Base-by-base conservation (phyloP, 2,329 filamentous ascomycete genomes). In the Trichoderma pleuroti region DNA sequence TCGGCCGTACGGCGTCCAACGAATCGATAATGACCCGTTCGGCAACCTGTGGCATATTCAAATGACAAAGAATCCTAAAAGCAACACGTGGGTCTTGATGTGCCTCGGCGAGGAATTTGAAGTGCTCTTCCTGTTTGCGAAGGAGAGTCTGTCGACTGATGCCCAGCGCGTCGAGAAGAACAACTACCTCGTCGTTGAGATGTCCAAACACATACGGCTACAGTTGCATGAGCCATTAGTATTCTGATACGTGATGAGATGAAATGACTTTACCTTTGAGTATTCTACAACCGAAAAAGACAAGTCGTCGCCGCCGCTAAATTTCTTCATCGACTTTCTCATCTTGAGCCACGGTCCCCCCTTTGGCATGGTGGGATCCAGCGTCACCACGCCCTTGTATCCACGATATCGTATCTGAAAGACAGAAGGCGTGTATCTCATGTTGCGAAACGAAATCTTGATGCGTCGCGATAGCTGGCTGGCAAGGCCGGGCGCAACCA, bases 381-480 rank as follows among this genome's bases (percentile, higher is more conserved):
- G 57, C 12, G 78, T 83, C 36, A 83, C 76, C 7, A 83, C 81
- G 2, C 81, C 81, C 68, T 83, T 83, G 72, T 84, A 83, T 3
- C 82, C 82, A 2, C 79, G 77, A 73, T 83, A 83, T 34, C 80
- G 75, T 30, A 83, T 82, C 71, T 84, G 81, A 68, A 80, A 81
- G 5, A 82, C 82, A 0, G 80, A 81, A 12, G 81, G 82, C 7
- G 75, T 75, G 70, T 84, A 83, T 32, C 77, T 74, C 32, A 72
- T 71, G 57, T 82, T 78, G 16, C 81, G 76, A 74, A 79, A 81
- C 5, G 76, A 69, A 11, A 83, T 80, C 26, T 78, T 74, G 9
- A 74, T 74, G 57, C 74, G 76, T 54, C 79, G 75, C 10, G 77
- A 77, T n/a, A 83, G 71, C 10, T 78, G 73, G 30, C 72, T 73